These are phyloP conservation scores for Lodderomyces elongisporus DNA, from an alignment of 1,139 yeast genomes.

Conservation along the genomic window DNA sequence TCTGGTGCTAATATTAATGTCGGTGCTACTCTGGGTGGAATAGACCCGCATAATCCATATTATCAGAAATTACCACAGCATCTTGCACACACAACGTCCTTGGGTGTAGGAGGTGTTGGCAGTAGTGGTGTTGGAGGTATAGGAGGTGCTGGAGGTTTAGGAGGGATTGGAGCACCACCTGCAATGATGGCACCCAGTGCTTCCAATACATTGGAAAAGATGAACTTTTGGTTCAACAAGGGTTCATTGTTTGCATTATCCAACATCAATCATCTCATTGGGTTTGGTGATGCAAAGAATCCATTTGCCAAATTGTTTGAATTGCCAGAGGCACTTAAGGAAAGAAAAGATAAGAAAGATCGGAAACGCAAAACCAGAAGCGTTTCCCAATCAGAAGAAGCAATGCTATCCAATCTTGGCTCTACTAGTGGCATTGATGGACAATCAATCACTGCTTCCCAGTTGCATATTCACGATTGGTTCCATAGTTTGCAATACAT, in stretches of 20 bases:
- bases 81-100: background rate
- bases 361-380: conserved; percentile 48
- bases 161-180: too few species aligned
- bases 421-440: conserved; percentile 21
- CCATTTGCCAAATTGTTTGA: conserved; percentile 72
- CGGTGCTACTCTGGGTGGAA: conserved; percentile 21
- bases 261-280: conserved; percentile 66
- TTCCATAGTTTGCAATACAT: conserved; percentile 48
- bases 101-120: background rate
- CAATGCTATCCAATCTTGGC: conserved; percentile 6
- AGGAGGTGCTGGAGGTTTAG: background rate
- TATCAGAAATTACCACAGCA: conserved; percentile 16
- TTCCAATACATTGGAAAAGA: conserved; percentile 46
- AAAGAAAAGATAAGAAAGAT: conserved; percentile 67
- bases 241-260: conserved; percentile 72
- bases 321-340: conserved; percentile 65
- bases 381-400: conserved; percentile 15
- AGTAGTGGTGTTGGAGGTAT: background rate
- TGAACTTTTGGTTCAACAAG: conserved; percentile 71
- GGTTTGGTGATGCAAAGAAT: conserved; percentile 69
- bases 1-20: conserved; percentile 18
- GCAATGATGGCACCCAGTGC: conserved; percentile 17
- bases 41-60: conserved; percentile 12
- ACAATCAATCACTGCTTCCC: conserved; percentile 35
- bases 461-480: conserved; percentile 54